phyloP scores from a whole-genome alignment of 2,329 filamentous ascomycete species.

The Calonectria pteridis region DNA sequence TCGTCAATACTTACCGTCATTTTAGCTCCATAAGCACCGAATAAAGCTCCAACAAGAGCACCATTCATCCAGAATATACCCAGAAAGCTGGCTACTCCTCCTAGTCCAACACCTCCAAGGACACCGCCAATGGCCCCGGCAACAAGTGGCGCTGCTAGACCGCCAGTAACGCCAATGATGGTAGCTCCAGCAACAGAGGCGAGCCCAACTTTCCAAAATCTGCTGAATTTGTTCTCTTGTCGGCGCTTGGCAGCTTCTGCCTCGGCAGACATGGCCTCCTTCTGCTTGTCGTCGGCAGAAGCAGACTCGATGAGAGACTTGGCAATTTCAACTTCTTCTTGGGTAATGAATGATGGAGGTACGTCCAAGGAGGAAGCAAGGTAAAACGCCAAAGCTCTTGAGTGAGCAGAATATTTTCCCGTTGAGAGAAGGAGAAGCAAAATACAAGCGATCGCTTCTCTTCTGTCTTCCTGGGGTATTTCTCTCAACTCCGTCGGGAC shows the following conservation, averaged over 20 bases:
- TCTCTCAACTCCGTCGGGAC: conserved; percentile 67
- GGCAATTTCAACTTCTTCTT: conserved; percentile 81
- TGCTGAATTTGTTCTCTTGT: conserved; percentile 75
- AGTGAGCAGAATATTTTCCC: conserved; percentile 81
- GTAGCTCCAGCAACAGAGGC: conserved; percentile 90
- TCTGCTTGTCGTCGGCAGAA: conserved; percentile 55
- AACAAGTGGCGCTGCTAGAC: conserved; percentile 88
- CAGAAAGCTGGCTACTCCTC: conserved; percentile 86
- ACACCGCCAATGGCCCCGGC: conserved; percentile 87
- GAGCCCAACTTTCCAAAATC: conserved; percentile 92
- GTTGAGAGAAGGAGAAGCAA: conserved; percentile 78
- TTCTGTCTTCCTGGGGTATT: conserved; percentile 69
- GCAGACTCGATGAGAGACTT: conserved; percentile 78
- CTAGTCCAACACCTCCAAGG: conserved; percentile 87
- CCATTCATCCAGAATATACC: conserved; percentile 89
- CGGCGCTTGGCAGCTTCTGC: conserved; percentile 80
- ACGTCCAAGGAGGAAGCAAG: conserved; percentile 76
- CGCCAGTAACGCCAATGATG: conserved; percentile 91
- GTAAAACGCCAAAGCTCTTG: conserved; percentile 75
- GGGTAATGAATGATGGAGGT: conserved; percentile 70
- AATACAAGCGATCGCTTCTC: conserved; percentile 76
- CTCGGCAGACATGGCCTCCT: conserved; percentile 75
- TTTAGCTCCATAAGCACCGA: conserved; percentile 89
- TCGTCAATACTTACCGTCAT: conserved; percentile 62
- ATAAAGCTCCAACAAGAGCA: conserved; percentile 86